Evolutionary conservation across 2,329 filamentous ascomycete genomes (phyloP).

Genomic region (Thelonectria discophora): DNA sequence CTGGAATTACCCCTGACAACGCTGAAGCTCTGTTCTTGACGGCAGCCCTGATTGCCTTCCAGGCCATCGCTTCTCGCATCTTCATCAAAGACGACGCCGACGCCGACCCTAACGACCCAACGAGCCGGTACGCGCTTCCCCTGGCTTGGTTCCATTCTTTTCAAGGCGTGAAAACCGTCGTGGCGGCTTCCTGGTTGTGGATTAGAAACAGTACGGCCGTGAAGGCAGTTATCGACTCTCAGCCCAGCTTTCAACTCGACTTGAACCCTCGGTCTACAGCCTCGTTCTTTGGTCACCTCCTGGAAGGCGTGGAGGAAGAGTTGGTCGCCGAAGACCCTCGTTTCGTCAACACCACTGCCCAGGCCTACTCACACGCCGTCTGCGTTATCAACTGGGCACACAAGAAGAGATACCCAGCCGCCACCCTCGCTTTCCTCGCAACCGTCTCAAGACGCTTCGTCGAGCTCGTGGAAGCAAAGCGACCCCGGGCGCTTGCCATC

Average conservation of each 20-base stretch:
- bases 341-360: constrained; percentile 47
- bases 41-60: constrained; percentile 70
- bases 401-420: constrained; percentile 65
- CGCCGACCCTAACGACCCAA: constrained; percentile 47
- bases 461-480: constrained; percentile 65
- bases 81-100: constrained; percentile 66
- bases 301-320: constrained; percentile 67
- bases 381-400: constrained; percentile 74
- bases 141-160: constrained; percentile 73
- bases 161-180: constrained; percentile 72
- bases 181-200: constrained; percentile 71
- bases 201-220: constrained; percentile 66
- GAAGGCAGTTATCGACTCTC: constrained; percentile 69
- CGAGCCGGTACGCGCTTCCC: constrained; percentile 64
- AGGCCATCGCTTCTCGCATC: constrained; percentile 70
- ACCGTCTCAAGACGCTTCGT: constrained; percentile 70
- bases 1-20: constrained; percentile 66
- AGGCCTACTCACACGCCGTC: constrained; percentile 71
- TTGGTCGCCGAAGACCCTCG: constrained; percentile 50
- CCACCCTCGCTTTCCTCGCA: constrained; percentile 70
- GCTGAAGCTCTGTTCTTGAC: constrained; percentile 71
- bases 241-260: constrained; percentile 69
- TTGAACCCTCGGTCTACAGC: constrained; percentile 59
- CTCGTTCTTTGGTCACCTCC: constrained; percentile 69
- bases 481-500: constrained; percentile 69